These are phyloP conservation scores for Monilinia fructigena DNA, from an alignment of 2,329 filamentous ascomycete genomes.

Conservation along the genomic window DNA sequence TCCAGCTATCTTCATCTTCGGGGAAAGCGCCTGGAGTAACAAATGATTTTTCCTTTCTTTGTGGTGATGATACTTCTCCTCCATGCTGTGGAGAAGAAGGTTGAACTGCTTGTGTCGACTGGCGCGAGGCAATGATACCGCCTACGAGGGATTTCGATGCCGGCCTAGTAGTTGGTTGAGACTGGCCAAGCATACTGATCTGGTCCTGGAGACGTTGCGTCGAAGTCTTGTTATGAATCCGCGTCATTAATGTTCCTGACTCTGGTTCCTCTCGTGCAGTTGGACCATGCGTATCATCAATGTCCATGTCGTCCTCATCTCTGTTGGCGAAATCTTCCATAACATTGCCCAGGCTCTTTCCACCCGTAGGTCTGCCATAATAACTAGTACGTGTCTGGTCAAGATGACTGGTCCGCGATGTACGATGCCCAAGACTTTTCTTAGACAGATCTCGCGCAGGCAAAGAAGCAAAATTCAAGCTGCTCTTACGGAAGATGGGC, in stretches of 20 bases:
- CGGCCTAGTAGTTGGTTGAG: slow-evolving; percentile 41
- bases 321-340: slow-evolving; percentile 49
- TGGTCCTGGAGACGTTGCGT: slow-evolving; percentile 90
- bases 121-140: slow-evolving; percentile 27
- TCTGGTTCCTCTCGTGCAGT: slow-evolving; percentile 45
- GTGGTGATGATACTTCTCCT: slow-evolving; percentile 25
- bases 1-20: slow-evolving; percentile 61
- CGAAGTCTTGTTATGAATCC: slow-evolving; percentile 79
- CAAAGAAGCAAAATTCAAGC: slow-evolving; percentile 88
- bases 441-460: slow-evolving; percentile 87
- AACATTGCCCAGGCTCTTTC: slow-evolving; percentile 63
- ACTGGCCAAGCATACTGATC: slow-evolving; percentile 71
- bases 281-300: slow-evolving; percentile 44
- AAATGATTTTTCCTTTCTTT: slow-evolving; percentile 25
- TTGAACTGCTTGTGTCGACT: slow-evolving; percentile 30
- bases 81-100: slow-evolving; percentile 25
- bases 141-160: slow-evolving; percentile 39
- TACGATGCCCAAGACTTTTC: slow-evolving; percentile 73
- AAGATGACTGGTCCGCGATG: slow-evolving; percentile 75
- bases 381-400: slow-evolving; percentile 73
- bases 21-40: slow-evolving; percentile 60
- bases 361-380: slow-evolving; percentile 69
- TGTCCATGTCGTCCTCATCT: slow-evolving; percentile 57
- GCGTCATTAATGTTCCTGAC: slow-evolving; percentile 46
- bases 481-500: slow-evolving; percentile 83